Base-by-base conservation (phyloP, 2,329 filamentous ascomycete species). In the Cordyceps tenuipes region DNA sequence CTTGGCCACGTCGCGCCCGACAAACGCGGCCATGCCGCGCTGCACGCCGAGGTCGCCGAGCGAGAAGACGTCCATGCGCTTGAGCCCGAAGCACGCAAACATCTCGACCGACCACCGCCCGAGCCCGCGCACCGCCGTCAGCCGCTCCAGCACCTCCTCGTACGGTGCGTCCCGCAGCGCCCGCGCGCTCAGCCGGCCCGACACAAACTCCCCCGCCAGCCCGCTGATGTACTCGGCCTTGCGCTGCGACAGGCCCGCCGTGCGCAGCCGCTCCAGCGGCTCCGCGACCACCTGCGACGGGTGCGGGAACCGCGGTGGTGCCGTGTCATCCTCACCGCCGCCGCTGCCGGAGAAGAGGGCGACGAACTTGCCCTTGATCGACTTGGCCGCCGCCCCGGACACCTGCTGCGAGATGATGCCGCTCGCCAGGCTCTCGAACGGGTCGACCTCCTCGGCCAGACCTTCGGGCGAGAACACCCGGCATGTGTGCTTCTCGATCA, bases 381-480 rank as follows among this genome's bases (percentile, higher is more conserved):
- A 89, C 65, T 84, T 88, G 13, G 94, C 94, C 0, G 94, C 94
- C 6, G 91, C 91, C 19, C 93, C 91, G 0, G 91, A 96, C 21
- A 99, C 93, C 76, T 99, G 94, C 75, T 97, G 94, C 57, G 90
- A 91, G 67, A 97, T 96, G 69, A 99, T 97, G 56, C 91, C 89
- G 72, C 88, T 92, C 44, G 84, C 82, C 39, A 99, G 80, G 61
- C 84, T 86, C 66, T 88, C 87, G 69, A 97, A 99, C 0, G 94
- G 94, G 73, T 97, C 91, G 62, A 97, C 84, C 64, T 84, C 80
- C 72, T 97, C 91, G 31, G 87, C 84, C n/a, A 97, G 76, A 0
- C 91, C 91, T 63, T 88, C 86, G 0, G 90, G 82, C 1, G 86
- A 89, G 74, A 97, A 97, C 17, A 94, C 75, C 59, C 79, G 81